Evolutionary conservation across 257 asterid species (phyloP).

Genomic region (Fraxinus cuspidata): DNA sequence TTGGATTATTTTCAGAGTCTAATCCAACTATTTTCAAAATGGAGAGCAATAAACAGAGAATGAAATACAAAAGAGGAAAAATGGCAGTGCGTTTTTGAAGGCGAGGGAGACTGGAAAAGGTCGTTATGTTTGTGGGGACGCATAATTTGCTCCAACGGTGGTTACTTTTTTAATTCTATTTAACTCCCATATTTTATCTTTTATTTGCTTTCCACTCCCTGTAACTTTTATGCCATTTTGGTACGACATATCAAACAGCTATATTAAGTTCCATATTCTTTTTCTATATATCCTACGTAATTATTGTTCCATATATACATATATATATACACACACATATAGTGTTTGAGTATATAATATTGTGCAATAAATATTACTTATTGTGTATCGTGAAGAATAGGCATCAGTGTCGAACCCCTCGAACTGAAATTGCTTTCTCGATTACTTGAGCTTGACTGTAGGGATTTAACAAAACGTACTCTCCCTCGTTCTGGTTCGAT

Average conservation of each 20-base stretch:
- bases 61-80: conserved; percentile 6
- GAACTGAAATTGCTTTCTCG: neutral
- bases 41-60: conserved; percentile 25
- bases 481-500: too few species aligned
- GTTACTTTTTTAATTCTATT: neutral
- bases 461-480: too few species aligned
- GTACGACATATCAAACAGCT: neutral
- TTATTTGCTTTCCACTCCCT: conserved; percentile 3
- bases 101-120: conserved; percentile 31
- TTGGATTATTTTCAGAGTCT: neutral
- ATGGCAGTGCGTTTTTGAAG: conserved; percentile 58
- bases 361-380: too few species aligned
- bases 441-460: too few species aligned
- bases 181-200: conserved; percentile 21
- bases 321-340: too few species aligned
- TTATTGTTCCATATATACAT: too few species aligned
- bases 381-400: too few species aligned
- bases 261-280: too few species aligned
- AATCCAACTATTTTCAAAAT: neutral
- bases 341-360: too few species aligned
- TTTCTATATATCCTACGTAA: too few species aligned
- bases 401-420: too few species aligned
- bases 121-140: conserved; percentile 72
- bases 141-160: conserved; percentile 73
- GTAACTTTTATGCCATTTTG: neutral